Evolutionary conservation across 768 basidiomycete species (phyloP).

Genomic region (Leccinum incarnatum): DNA sequence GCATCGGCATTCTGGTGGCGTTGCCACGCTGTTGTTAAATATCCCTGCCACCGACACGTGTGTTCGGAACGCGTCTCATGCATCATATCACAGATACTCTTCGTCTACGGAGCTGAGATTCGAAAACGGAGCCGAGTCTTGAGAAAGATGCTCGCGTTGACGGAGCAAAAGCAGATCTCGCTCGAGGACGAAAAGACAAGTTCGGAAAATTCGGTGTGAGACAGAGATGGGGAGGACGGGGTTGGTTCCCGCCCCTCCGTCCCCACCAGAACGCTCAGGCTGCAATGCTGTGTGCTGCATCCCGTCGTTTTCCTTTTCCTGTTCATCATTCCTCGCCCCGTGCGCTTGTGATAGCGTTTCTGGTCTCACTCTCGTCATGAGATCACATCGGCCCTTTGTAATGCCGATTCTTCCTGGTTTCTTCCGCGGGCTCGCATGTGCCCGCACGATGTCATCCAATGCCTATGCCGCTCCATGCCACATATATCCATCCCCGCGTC

Average conservation of each 20-base stretch:
- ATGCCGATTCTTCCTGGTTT: background rate
- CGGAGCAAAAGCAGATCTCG: background rate
- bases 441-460: background rate
- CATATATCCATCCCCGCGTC: background rate
- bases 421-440: background rate
- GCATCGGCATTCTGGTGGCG: background rate
- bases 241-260: background rate
- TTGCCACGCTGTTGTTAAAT: background rate
- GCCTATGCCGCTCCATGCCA: background rate
- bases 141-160: conserved; percentile 19
- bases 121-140: conserved; percentile 32
- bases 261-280: background rate
- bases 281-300: background rate
- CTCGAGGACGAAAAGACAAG: background rate
- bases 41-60: background rate
- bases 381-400: background rate
- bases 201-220: conserved; percentile 2
- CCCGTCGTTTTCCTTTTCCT: background rate
- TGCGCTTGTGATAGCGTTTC: background rate
- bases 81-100: conserved; percentile 25
- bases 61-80: background rate
- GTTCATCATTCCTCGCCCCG: background rate
- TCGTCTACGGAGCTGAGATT: conserved; percentile 31
- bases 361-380: background rate
- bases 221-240: background rate